A percentile compares a stretch with the other conserved stretches of the same genome.
Conservation (phyloP, 306 rosid species). For the Cucumis hystrix region DNA sequence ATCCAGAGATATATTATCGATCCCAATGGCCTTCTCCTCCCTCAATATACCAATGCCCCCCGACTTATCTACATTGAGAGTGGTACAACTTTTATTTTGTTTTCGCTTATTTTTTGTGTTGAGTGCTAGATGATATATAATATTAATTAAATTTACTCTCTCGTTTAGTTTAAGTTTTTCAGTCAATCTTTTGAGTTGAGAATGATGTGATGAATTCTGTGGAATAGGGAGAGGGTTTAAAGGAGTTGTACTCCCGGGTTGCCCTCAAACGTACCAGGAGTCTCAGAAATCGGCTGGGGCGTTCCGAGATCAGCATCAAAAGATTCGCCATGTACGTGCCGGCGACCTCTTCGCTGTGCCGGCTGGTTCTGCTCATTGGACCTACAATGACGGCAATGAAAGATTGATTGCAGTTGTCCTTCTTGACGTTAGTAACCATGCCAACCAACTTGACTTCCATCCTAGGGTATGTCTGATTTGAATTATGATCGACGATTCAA, state of each 20-base stretch:
- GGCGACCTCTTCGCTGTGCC: constrained; percentile 30
- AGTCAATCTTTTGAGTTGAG: too few relatives aligned
- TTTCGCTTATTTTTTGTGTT: too few relatives aligned
- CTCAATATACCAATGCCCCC: constrained; percentile 26
- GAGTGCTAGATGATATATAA: too few relatives aligned
- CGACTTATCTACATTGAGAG: constrained; percentile 17
- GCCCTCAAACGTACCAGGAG: constrained; percentile 31
- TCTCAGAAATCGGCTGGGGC: constrained; percentile 7
- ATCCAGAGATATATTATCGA: constrained; percentile 16
- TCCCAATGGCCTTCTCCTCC: constrained; percentile 35
- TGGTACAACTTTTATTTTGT: constrained; percentile 4
- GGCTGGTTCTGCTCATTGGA: constrained; percentile 25
- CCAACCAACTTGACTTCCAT: constrained; percentile 44
- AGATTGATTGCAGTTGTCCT: constrained; percentile 25
- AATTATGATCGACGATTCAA: neutral
- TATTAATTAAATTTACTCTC: too few relatives aligned
- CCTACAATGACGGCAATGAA: constrained; percentile 17
- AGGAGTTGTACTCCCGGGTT: constrained; percentile 21
- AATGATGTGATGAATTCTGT: too few relatives aligned
- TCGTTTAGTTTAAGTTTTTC: too few relatives aligned
- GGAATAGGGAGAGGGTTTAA: constrained; percentile 18
- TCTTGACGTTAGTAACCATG: constrained; percentile 19
- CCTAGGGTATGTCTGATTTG: constrained; percentile 31
- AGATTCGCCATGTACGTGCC: constrained; percentile 16
- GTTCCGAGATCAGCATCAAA: constrained; percentile 21